Conservation (phyloP, 148 eudicot species). For the Camellia lanceoleosa region DNA sequence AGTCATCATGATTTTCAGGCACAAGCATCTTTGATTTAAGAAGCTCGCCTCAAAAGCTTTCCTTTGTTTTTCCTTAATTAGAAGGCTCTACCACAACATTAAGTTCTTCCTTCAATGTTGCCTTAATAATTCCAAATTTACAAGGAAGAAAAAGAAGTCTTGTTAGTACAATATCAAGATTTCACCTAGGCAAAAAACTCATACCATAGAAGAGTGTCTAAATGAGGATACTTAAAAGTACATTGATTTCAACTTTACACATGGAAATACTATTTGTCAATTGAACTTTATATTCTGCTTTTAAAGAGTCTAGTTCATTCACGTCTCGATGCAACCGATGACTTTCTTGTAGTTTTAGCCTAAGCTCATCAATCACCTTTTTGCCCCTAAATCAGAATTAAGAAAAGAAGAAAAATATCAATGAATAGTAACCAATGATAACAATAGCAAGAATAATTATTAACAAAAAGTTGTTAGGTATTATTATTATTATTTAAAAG, state of each 20-base stretch:
- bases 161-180: conserved; percentile 11
- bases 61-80: conserved; percentile 62
- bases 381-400: conserved; percentile 37
- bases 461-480: too few species aligned
- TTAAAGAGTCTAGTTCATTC: conserved; percentile 49
- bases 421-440: neutral
- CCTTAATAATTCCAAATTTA: conserved; percentile 36
- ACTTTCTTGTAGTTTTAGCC: conserved; percentile 44
- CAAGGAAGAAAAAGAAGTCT: neutral
- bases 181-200: neutral
- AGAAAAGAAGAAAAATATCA: conserved; percentile 2
- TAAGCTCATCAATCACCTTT: conserved; percentile 46
- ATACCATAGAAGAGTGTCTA: neutral
- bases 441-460: too few species aligned
- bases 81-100: conserved; percentile 39
- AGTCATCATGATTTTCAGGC: conserved; percentile 55
- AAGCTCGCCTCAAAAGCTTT: conserved; percentile 63
- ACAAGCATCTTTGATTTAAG: conserved; percentile 44
- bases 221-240: neutral
- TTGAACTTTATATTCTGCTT: conserved; percentile 46
- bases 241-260: neutral
- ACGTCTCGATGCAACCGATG: conserved; percentile 42
- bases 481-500: neutral
- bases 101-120: conserved; percentile 51
- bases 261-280: conserved; percentile 4